Percentiles rank a stretch among this genome's conserved stretches.
phyloP scores from a whole-genome alignment of 2,329 filamentous ascomycete genomes.

The Hypoxylon sp. region DNA sequence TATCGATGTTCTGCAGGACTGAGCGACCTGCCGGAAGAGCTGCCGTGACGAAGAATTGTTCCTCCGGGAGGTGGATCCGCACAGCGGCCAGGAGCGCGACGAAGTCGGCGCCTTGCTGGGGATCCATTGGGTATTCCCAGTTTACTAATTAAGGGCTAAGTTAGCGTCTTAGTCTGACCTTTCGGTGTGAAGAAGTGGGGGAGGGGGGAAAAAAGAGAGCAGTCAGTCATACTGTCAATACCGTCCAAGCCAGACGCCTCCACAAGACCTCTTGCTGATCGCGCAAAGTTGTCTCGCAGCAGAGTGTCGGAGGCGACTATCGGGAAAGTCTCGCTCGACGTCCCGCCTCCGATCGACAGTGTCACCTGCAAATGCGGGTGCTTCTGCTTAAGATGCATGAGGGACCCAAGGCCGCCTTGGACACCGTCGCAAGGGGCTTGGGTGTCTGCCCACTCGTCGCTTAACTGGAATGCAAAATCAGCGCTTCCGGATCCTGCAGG shows the following conservation, averaged over 20 bases:
- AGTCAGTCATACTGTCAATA: slow-evolving; percentile 76
- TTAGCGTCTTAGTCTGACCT: slow-evolving; percentile 12
- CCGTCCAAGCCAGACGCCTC: slow-evolving; percentile 80
- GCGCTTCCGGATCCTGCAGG: slow-evolving; percentile 25
- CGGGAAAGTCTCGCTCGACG: slow-evolving; percentile 76
- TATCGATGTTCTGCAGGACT: slow-evolving; percentile 78
- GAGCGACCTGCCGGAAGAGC: slow-evolving; percentile 78
- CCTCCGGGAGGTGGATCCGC: slow-evolving; percentile 76
- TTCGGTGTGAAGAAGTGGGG: slow-evolving; percentile 13
- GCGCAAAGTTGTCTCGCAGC: slow-evolving; percentile 77
- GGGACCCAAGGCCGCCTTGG: slow-evolving; percentile 78
- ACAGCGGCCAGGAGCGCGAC: slow-evolving; percentile 76
- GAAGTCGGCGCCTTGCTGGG: slow-evolving; percentile 78
- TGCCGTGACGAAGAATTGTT: slow-evolving; percentile 78
- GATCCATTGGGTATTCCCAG: slow-evolving; percentile 81
- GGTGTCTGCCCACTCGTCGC: slow-evolving; percentile 83
- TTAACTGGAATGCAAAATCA: slow-evolving; percentile 68
- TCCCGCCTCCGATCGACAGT: slow-evolving; percentile 80
- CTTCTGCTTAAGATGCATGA: slow-evolving; percentile 79
- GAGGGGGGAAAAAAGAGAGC: slow-evolving; percentile 14
- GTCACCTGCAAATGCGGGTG: slow-evolving; percentile 81
- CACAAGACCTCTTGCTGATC: slow-evolving; percentile 75
- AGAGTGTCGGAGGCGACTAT: slow-evolving; percentile 73
- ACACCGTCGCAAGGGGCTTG: slow-evolving; percentile 80
- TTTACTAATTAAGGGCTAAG: slow-evolving; percentile 69